Evolutionary conservation across 164 flowering plant species (phyloP).

Genomic region (Litsea cubeba): DNA sequence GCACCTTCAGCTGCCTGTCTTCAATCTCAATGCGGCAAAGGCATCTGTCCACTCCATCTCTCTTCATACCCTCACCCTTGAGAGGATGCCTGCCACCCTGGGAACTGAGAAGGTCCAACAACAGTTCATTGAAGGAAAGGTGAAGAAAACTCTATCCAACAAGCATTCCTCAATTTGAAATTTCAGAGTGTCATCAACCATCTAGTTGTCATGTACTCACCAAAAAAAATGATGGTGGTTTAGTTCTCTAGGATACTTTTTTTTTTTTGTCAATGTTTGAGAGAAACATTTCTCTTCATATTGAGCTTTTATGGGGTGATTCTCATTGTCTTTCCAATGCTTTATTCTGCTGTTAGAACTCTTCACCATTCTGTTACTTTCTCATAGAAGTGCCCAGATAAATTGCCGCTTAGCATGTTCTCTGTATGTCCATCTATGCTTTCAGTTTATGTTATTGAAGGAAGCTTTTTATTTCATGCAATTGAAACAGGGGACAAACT

Average conservation of each 20-base stretch:
- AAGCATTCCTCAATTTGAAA: background rate
- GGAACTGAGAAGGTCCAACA: constrained; percentile 38
- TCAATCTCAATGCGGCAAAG: constrained; percentile 47
- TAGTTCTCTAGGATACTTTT: background rate
- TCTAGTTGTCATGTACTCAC: no score
- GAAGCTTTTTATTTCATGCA: no score
- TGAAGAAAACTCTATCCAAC: background rate
- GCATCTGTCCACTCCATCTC: constrained; percentile 37
- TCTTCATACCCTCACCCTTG: constrained; percentile 41
- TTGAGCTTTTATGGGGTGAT: constrained; percentile 1
- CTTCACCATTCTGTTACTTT: background rate
- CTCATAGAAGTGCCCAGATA: background rate
- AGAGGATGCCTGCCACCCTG: constrained; percentile 43
- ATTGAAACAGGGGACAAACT: no score
- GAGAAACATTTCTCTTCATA: background rate
- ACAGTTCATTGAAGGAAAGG: constrained; percentile 28
- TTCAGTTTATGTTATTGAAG: no score
- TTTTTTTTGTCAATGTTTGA: background rate
- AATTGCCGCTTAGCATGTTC: background rate
- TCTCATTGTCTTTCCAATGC: background rate
- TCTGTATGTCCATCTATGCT: background rate
- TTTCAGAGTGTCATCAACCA: background rate
- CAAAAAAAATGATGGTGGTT: background rate
- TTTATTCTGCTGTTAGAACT: constrained; percentile 1
- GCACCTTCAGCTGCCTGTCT: constrained; percentile 40